These are phyloP conservation scores for Trichosanthes cucumerina DNA, from an alignment of 306 rosid species.

Conservation along the genomic window DNA sequence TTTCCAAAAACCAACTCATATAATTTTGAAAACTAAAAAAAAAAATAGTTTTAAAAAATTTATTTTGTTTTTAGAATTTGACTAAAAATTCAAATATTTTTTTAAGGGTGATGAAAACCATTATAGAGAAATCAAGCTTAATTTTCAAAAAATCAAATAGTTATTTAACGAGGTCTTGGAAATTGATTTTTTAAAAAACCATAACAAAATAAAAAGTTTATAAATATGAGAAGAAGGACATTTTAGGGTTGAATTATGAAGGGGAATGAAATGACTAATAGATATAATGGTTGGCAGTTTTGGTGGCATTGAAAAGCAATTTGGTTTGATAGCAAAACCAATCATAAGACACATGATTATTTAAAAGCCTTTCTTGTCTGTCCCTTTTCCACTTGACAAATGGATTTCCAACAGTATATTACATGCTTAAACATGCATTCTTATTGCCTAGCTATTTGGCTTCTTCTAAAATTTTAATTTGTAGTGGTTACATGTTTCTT, in stretches of 20 bases:
- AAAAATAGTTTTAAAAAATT: too few species aligned
- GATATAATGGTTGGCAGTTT: neutral
- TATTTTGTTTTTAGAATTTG: too few species aligned
- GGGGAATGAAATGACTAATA: neutral
- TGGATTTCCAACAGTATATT: neutral
- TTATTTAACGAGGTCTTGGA: too few species aligned
- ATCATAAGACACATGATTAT: neutral
- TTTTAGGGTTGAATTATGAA: neutral
- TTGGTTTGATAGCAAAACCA: neutral
- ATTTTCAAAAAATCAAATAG: too few species aligned
- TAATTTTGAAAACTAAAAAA: too few species aligned
- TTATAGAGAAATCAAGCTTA: too few species aligned
- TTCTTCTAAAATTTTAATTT: neutral
- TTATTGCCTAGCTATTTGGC: neutral
- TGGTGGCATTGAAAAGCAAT: neutral
- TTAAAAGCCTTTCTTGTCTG: neutral
- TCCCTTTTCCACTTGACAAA: neutral
- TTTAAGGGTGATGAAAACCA: too few species aligned
- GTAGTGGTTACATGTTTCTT: neutral
- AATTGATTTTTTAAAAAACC: too few species aligned
- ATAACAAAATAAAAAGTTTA: too few species aligned
- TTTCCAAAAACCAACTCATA: too few species aligned
- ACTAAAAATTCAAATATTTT: too few species aligned
- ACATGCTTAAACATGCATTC: conserved; percentile 1
- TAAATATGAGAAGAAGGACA: neutral